These are phyloP conservation scores for Solanum pennellii DNA, from an alignment of 257 asterid species.

Conservation along the genomic window DNA sequence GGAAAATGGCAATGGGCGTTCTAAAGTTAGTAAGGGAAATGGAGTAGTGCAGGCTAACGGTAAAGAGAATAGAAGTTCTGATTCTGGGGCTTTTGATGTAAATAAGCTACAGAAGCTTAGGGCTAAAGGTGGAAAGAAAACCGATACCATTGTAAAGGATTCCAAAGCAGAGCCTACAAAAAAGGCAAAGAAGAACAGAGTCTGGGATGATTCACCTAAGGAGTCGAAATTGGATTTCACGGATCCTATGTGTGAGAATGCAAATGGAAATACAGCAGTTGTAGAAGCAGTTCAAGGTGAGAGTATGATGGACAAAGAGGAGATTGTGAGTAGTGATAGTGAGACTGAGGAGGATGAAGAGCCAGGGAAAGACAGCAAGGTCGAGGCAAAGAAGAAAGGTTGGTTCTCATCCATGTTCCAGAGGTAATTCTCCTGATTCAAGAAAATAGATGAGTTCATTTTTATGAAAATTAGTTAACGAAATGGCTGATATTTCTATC, in stretches of 20 bases:
- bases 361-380: constrained; percentile 31
- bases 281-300: constrained; percentile 58
- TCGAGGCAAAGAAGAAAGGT: constrained; percentile 60
- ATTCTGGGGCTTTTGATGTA: constrained; percentile 74
- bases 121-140: constrained; percentile 68
- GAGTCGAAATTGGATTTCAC: constrained; percentile 75
- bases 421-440: constrained; percentile 33
- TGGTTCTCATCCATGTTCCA: constrained; percentile 96
- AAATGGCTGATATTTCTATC: neutral
- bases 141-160: constrained; percentile 44
- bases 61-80: constrained; percentile 57
- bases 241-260: constrained; percentile 65
- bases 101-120: constrained; percentile 71
- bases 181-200: constrained; percentile 59
- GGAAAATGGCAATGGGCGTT: constrained; percentile 60
- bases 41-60: constrained; percentile 32
- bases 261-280: constrained; percentile 42
- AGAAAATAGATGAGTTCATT: neutral
- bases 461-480: neutral
- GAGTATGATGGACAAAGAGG: constrained; percentile 98
- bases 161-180: constrained; percentile 63
- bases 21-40: constrained; percentile 25
- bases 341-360: constrained; percentile 61
- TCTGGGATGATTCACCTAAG: constrained; percentile 74
- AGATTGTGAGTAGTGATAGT: constrained; percentile 68